Evolutionary conservation across 805 yeast species (phyloP).

Genomic region (Zygosaccharomyces lentus): DNA sequence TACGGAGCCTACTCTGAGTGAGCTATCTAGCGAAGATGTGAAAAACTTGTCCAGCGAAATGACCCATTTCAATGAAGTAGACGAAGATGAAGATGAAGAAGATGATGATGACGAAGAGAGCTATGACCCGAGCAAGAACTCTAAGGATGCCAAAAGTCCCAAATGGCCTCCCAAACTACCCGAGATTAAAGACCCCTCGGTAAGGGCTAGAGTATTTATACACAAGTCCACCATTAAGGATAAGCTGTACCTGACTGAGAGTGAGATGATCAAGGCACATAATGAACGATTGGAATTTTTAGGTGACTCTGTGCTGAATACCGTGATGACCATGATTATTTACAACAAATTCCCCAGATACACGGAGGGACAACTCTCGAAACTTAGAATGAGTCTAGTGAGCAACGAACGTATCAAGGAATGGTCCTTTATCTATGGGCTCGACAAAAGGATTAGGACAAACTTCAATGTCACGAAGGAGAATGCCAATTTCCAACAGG

Average conservation of each 20-base stretch:
- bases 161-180: constrained; percentile 70
- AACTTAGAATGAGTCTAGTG: constrained; percentile 63
- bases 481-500: constrained; percentile 38
- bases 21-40: constrained; percentile 18
- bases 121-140: constrained; percentile 20
- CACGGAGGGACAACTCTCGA: constrained; percentile 77
- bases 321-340: constrained; percentile 63
- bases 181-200: constrained; percentile 50
- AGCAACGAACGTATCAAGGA: constrained; percentile 67
- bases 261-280: constrained; percentile 57
- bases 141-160: constrained; percentile 10
- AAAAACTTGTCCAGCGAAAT: constrained; percentile 15
- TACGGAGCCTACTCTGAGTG: constrained; percentile 20
- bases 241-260: constrained; percentile 49
- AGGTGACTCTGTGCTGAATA: constrained; percentile 82
- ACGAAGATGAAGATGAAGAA: constrained; percentile 30
- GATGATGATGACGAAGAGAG: constrained; percentile 31
- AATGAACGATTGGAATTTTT: constrained; percentile 87
- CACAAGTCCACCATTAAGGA: constrained; percentile 72
- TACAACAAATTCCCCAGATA: constrained; percentile 63
- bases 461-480: constrained; percentile 39
- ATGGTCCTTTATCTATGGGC: constrained; percentile 65
- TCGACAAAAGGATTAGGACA: constrained; percentile 52
- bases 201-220: constrained; percentile 68
- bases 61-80: constrained; percentile 15